phyloP scores from a whole-genome alignment of 345 rosid genomes.

The Corchorus capsularis region DNA sequence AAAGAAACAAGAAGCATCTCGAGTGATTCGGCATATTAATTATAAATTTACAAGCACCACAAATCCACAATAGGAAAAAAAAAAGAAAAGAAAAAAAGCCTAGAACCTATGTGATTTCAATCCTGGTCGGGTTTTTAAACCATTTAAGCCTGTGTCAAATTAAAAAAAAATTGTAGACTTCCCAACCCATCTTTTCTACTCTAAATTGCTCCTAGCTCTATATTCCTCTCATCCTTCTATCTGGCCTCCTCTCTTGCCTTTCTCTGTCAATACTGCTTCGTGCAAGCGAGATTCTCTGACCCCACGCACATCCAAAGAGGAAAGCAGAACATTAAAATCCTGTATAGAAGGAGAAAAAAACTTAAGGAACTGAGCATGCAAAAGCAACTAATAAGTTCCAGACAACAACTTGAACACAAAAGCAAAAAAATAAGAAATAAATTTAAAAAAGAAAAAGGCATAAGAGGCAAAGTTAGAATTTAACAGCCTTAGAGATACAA shows the following conservation, averaged over 20 bases:
- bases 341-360: conserved; percentile 29
- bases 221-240: too few relatives aligned
- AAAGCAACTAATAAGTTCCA: not conserved
- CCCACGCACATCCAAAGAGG: conserved; percentile 81
- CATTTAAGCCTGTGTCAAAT: not conserved
- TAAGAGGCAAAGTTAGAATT: not conserved
- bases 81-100: too few relatives aligned
- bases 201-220: too few relatives aligned
- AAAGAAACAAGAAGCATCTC: not conserved
- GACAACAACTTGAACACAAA: not conserved
- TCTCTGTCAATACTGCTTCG: too few relatives aligned
- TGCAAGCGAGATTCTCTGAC: conserved; percentile 74
- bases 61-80: too few relatives aligned
- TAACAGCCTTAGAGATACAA: conserved; percentile 4
- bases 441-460: not conserved
- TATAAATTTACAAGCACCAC: not conserved
- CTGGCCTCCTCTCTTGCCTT: too few relatives aligned
- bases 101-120: too few relatives aligned
- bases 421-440: not conserved
- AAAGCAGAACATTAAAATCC: conserved; percentile 67
- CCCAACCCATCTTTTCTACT: not conserved
- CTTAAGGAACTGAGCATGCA: not conserved
- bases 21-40: not conserved
- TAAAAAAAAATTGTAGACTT: not conserved
- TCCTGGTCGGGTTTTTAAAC: not conserved